These are phyloP conservation scores for Boletellus sp. DNA, from an alignment of 1,284 basidiomycete species.

Conservation along the genomic window DNA sequence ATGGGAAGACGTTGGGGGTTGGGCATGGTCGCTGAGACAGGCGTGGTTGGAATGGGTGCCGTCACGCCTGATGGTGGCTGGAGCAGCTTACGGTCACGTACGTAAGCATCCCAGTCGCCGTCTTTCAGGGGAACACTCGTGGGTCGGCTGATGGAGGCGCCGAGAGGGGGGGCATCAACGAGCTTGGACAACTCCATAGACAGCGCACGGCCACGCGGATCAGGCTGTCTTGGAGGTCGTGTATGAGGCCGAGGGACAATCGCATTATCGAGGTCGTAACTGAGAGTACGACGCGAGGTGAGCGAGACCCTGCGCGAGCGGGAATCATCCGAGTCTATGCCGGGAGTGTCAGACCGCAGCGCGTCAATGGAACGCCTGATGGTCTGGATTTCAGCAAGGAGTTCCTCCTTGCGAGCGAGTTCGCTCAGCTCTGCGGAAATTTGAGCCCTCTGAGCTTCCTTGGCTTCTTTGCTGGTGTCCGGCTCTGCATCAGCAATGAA, in stretches of 20 bases:
- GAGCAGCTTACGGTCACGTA: constrained; percentile 74
- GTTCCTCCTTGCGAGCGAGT: constrained; percentile 61
- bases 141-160: constrained; percentile 60
- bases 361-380: constrained; percentile 75
- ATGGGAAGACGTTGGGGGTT: constrained; percentile 45
- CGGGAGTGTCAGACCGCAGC: constrained; percentile 64
- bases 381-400: constrained; percentile 71
- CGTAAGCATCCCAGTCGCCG: constrained; percentile 73
- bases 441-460: constrained; percentile 37
- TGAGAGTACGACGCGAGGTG: constrained; percentile 62
- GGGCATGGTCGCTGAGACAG: constrained; percentile 38
- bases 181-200: constrained; percentile 65
- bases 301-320: constrained; percentile 66
- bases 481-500: constrained; percentile 48
- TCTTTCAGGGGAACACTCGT: constrained; percentile 68
- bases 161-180: constrained; percentile 40
- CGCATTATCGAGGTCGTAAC: constrained; percentile 56
- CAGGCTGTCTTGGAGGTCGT: constrained; percentile 61
- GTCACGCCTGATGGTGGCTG: constrained; percentile 78
- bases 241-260: constrained; percentile 50
- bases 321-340: constrained; percentile 48
- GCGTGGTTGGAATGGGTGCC: constrained; percentile 63
- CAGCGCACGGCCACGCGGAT: constrained; percentile 62
- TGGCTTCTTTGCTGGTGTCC: constrained; percentile 34
- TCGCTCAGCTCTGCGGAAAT: constrained; percentile 51